Evolutionary conservation across 2,329 filamentous ascomycete species (phyloP).

Genomic region (Fusarium verrucosum): DNA sequence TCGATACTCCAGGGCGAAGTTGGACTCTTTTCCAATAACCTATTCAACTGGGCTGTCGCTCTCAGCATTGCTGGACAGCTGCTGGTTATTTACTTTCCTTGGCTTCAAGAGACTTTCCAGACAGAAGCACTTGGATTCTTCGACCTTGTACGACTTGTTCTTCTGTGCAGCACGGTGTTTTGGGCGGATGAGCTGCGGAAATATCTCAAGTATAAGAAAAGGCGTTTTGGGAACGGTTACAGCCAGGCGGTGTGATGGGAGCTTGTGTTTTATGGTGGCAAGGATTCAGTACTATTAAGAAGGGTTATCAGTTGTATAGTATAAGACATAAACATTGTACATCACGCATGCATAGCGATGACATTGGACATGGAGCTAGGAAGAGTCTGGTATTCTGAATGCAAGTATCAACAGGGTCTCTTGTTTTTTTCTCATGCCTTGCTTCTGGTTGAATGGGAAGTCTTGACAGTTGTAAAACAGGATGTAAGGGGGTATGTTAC

Average conservation of each 20-base stretch:
- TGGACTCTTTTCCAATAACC: slow-evolving; percentile 82
- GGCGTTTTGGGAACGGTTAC: slow-evolving; percentile 68
- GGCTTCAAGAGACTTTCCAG: slow-evolving; percentile 93
- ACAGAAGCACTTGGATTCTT: slow-evolving; percentile 82
- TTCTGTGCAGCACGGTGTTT: slow-evolving; percentile 88
- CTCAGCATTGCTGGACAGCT: slow-evolving; percentile 86
- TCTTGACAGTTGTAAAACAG: no score
- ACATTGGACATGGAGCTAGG: no score
- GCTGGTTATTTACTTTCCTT: slow-evolving; percentile 93
- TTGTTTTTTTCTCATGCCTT: no score
- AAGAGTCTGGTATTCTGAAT: background rate
- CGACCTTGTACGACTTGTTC: slow-evolving; percentile 77
- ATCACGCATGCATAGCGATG: slow-evolving; percentile 29
- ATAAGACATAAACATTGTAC: slow-evolving; percentile 18
- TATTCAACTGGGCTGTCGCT: slow-evolving; percentile 96
- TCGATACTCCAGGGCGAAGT: slow-evolving; percentile 88
- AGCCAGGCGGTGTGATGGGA: slow-evolving; percentile 70
- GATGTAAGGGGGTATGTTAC: no score
- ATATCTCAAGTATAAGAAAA: slow-evolving; percentile 71
- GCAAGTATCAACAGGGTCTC: no score
- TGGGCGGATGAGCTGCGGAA: slow-evolving; percentile 95
- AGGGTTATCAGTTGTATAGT: slow-evolving; percentile 13
- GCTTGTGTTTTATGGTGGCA: slow-evolving; percentile 3
- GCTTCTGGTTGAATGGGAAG: no score
- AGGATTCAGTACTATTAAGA: background rate